phyloP scores from a whole-genome alignment of 495 filamentous ascomycete species.

The Cetradonia linearis region DNA sequence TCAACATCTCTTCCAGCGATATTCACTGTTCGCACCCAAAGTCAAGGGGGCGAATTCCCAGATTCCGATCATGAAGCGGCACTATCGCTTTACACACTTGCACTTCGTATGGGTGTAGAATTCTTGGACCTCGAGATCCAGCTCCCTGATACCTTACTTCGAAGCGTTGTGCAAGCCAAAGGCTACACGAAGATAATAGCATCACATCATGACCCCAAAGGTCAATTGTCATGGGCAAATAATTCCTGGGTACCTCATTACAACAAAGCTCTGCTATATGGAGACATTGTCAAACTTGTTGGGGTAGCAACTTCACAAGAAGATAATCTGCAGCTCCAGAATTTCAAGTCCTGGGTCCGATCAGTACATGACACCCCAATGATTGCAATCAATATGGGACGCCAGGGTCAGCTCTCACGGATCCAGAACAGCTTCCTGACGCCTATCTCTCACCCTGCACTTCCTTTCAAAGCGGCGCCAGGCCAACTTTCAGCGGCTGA shows the following conservation, averaged over 20 bases:
- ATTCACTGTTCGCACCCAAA: conserved; percentile 79
- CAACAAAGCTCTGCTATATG: conserved; percentile 75
- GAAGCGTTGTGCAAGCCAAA: conserved; percentile 55
- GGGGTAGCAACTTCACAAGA: conserved; percentile 66
- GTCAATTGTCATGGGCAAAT: conserved; percentile 73
- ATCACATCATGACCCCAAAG: conserved; percentile 83
- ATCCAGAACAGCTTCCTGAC: conserved; percentile 91
- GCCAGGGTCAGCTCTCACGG: conserved; percentile 74
- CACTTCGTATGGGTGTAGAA: conserved; percentile 73
- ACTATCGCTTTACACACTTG: conserved; percentile 62
- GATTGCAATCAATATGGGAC: conserved; percentile 96
- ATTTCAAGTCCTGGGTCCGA: conserved; percentile 70
- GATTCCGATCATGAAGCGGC: conserved; percentile 62
- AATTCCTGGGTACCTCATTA: conserved; percentile 80
- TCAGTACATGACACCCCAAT: conserved; percentile 63
- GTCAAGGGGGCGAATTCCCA: conserved; percentile 83
- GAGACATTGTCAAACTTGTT: conserved; percentile 90
- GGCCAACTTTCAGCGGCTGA: conserved; percentile 89
- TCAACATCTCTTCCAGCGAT: conserved; percentile 74
- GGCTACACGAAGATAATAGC: conserved; percentile 77
- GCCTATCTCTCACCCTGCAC: conserved; percentile 79
- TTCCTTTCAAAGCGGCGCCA: conserved; percentile 88
- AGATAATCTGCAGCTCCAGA: conserved; percentile 76
- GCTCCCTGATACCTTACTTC: conserved; percentile 63
- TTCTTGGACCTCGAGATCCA: conserved; percentile 91